Base-by-base conservation (phyloP, 805 yeast species). In the Teunomyces barrocoloradensis region DNA sequence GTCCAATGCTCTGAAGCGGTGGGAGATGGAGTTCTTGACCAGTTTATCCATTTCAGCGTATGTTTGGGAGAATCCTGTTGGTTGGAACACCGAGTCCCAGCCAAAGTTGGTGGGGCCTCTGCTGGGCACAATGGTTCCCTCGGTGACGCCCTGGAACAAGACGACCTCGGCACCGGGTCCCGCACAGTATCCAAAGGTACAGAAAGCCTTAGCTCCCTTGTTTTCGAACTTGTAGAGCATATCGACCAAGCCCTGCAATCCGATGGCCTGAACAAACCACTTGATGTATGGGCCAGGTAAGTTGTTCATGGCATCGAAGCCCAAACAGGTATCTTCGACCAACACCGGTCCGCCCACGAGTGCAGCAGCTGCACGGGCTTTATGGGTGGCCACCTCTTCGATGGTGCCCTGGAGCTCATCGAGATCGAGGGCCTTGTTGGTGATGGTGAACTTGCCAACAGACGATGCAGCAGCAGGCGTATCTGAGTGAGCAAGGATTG, bases 221-320 rank as follows among this genome's bases (percentile, higher is more conserved):
- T 89, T 88, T 42, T 85, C 91, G 62, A 87, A 94, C 32, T 88
- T 88, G 50, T 71, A 81, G 35, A 95, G 72, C 84, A 92, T 77
- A 57, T 85, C 82, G 49, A 84, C 87, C 46, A 92, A 69, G 2
- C 92, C 92, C 11, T 79, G 80, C 29, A 87, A 75, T 0, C 97
- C 97, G 54, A 91, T 64, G 11, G 79, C 68, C 52, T 82, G 73
- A 39, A 89, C 77, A 67, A 94, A 94, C 99, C 99, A 92, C 66
- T 92, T 92, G 67, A 80, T 78, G 53, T 89, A 89, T 1, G 98
- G 98, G 20, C 99, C 99, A 3, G 99, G 99, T 43, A 94, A 77
- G 52, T 77, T 74, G 44, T 87, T 83, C 60, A 85, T 75, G 1
- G 96, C 96, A 43, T 78, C 78, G 66, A 87, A 94, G 3, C 86